Evolutionary conservation across 352 stramenopile species (phyloP), one percentile per base, ranked within the genome.

Genomic region (Blastocystis sp.): DNA sequence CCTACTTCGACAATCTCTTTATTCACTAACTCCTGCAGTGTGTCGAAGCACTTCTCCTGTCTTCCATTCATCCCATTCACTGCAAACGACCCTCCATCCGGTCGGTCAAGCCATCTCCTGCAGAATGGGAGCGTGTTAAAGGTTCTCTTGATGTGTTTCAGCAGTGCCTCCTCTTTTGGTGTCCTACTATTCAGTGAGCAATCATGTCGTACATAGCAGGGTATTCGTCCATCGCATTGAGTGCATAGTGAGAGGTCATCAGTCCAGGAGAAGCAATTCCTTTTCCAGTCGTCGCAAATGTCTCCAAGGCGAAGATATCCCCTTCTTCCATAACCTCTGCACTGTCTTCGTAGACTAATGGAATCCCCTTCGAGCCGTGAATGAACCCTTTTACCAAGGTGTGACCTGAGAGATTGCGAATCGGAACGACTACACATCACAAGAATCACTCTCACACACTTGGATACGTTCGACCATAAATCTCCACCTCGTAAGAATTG

Each of bases 51-150:
- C 89, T 98, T 98, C 77, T 97, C 94, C 92, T 99, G 96, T 91
- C 97, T 97, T n/a, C 96, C 96, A 56, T 96, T 95, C 23, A 59
- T 87, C 0, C 94, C 93, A 91, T 97, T 96, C 82, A 96, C 92
- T 5, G 92, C 93, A n/a, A 92, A 91, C 45, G 96, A 98, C 43
- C 97, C 97, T 54, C 97, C 97, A 92, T 98, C 97, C 26, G 96
- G 93, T 26, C 96, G 93, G 90, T 99, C 97, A n/a, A 99, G 92
- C 95, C 96, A 99, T 87, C 97, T 92, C n/a, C 70, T 18, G 76
- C 97, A 99, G 92, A 98, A 99, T 15, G 97, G 95, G 45, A 99
- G 93, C 7, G 97, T 98, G n/a, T 96, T 95, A 91, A 99, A 99
- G 9, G 96, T 99, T 87, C 97, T 97, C 90, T 97, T 98, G 89